A percentile compares a stretch with the other conserved stretches of the same genome.
These are phyloP conservation scores for Blastomyces gilchristii DNA, from an alignment of 2,329 filamentous ascomycete genomes.

Conservation along the genomic window DNA sequence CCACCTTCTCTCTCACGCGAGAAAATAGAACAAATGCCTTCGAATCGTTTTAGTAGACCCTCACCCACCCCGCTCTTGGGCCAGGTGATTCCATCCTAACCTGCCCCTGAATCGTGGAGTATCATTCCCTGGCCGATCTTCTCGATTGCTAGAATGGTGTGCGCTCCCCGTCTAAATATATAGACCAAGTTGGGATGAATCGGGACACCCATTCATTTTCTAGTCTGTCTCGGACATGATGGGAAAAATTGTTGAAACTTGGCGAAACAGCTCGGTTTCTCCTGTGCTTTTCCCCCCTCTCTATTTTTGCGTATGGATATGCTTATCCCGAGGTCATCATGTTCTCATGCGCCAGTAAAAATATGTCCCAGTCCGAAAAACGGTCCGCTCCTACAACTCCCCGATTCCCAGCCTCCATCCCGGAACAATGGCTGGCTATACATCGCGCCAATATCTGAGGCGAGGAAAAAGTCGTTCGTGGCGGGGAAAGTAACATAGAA, in stretches of 20 bases:
- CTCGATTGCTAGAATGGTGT: no score
- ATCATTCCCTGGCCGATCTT: no score
- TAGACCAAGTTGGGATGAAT: background rate
- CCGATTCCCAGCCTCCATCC: background rate
- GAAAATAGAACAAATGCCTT: no score
- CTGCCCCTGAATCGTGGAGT: no score
- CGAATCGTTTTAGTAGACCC: no score
- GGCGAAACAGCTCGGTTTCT: background rate
- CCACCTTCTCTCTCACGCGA: background rate
- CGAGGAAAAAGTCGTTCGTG: background rate
- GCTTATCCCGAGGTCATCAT: slow-evolving; percentile 1
- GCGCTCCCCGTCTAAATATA: no score
- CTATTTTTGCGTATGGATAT: background rate
- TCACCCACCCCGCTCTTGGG: no score
- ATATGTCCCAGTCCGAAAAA: background rate
- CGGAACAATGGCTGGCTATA: background rate
- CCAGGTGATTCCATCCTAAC: no score
- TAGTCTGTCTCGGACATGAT: background rate
- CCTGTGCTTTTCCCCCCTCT: background rate
- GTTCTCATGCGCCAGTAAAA: background rate
- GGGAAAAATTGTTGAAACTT: background rate
- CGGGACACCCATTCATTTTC: background rate
- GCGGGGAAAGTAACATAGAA: background rate
- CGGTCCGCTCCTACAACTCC: background rate
- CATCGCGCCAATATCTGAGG: background rate